phyloP scores from a whole-genome alignment of 169 alveolate species.

The Theileria sp. region DNA sequence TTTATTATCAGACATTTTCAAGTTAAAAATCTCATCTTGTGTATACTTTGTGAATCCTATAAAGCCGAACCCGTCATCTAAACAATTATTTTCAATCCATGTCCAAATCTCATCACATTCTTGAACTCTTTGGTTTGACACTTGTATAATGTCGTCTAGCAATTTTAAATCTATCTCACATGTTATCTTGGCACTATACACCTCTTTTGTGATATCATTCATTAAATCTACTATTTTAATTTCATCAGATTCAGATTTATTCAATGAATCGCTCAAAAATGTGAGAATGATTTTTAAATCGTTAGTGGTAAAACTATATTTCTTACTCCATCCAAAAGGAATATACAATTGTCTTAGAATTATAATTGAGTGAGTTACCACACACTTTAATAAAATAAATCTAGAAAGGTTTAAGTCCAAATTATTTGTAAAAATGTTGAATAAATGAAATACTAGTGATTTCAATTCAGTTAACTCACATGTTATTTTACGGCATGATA shows the following conservation, averaged over 20 bases:
- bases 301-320: constrained; percentile 95
- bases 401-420: background rate
- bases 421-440: background rate
- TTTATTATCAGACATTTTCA: no score
- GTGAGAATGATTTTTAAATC: constrained; percentile 80
- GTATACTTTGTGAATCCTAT: background rate
- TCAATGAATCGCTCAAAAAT: background rate
- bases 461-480: constrained; percentile 92
- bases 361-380: constrained; percentile 96
- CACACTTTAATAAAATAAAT: constrained; percentile 90
- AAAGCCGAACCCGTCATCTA: background rate
- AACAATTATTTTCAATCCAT: background rate
- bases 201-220: constrained; percentile 11
- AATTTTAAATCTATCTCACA: constrained; percentile 10
- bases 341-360: constrained; percentile 90
- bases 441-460: background rate
- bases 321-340: constrained; percentile 97
- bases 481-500: constrained; percentile 90
- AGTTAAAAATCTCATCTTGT: background rate
- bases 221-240: background rate
- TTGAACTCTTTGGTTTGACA: constrained; percentile 19
- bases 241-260: background rate
- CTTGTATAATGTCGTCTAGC: constrained; percentile 25
- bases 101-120: background rate
- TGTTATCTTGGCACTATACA: constrained; percentile 33